Evolutionary conservation across 2,329 filamentous ascomycete genomes (phyloP).

Genomic region (Ophiocordyceps camponoti-rufipedis): DNA sequence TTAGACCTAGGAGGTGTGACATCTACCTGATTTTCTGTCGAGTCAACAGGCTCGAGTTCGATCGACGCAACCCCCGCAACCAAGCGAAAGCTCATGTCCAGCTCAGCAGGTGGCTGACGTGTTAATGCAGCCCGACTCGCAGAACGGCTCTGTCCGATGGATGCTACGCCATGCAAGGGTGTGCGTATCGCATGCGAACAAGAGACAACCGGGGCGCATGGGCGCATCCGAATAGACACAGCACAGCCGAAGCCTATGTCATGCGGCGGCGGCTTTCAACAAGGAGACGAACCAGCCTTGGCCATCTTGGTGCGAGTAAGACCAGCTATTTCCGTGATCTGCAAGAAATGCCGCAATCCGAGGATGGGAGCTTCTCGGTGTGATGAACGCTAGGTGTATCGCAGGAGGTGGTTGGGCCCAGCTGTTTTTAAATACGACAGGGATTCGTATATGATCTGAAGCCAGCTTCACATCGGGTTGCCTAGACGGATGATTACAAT

Average conservation of each 20-base stretch:
- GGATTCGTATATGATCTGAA: not conserved
- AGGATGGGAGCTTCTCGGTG: too few relatives aligned
- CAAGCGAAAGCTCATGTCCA: not conserved
- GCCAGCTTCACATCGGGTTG: too few relatives aligned
- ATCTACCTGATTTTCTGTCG: too few relatives aligned
- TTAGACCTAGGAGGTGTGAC: too few relatives aligned
- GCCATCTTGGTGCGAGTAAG: not conserved
- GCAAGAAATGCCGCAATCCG: not conserved
- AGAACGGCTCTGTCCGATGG: not conserved
- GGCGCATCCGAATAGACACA: not conserved
- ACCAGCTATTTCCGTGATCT: not conserved
- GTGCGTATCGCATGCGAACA: too few relatives aligned
- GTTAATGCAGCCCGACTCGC: not conserved
- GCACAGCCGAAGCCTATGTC: not conserved
- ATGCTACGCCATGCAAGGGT: not conserved
- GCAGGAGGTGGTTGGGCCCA: not conserved
- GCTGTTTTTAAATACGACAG: not conserved
- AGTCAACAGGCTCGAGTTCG: too few relatives aligned
- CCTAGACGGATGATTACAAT: too few relatives aligned
- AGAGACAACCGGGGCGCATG: too few relatives aligned
- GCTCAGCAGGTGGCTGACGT: not conserved
- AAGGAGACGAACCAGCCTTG: not conserved
- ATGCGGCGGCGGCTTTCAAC: too few relatives aligned
- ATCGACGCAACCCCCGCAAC: too few relatives aligned
- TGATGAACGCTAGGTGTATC: not conserved